Percentiles rank a stretch among this genome's conserved stretches.
These are phyloP conservation scores for Chenopodium album DNA, from an alignment of 148 eudicot species.

Conservation along the genomic window DNA sequence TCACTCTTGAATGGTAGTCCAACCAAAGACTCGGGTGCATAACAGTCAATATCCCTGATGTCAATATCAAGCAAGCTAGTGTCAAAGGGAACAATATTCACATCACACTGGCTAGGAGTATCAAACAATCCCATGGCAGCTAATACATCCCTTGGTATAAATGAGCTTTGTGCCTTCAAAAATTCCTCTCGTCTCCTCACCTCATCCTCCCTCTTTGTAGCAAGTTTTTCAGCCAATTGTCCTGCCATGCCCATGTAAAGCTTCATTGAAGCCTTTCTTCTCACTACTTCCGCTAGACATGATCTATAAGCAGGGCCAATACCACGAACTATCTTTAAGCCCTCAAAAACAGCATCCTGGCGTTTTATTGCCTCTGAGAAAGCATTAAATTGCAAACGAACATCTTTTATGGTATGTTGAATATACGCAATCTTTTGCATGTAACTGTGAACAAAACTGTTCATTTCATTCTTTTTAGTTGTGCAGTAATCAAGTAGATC, in stretches of 20 bases:
- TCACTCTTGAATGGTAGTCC: conserved; percentile 56
- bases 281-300: conserved; percentile 88
- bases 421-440: conserved; percentile 93
- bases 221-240: conserved; percentile 94
- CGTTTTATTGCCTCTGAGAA: conserved; percentile 93
- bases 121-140: conserved; percentile 90
- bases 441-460: conserved; percentile 77
- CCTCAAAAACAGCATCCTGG: conserved; percentile 77
- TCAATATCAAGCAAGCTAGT: conserved; percentile 82
- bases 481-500: conserved; percentile 58
- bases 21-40: conserved; percentile 79
- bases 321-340: conserved; percentile 69
- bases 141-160: conserved; percentile 79
- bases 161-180: conserved; percentile 61
- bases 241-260: conserved; percentile 99
- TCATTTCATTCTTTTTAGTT: conserved; percentile 83
- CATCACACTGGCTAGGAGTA: conserved; percentile 87
- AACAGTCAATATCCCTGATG: conserved; percentile 71
- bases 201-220: conserved; percentile 81
- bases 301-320: conserved; percentile 84
- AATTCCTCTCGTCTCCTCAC: conserved; percentile 83
- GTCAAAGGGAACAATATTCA: conserved; percentile 85
- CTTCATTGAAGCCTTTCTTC: conserved; percentile 94
- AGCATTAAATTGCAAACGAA: conserved; percentile 81
- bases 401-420: conserved; percentile 78